phyloP scores from a whole-genome alignment of 305 asterid species.

The Vinca major region DNA sequence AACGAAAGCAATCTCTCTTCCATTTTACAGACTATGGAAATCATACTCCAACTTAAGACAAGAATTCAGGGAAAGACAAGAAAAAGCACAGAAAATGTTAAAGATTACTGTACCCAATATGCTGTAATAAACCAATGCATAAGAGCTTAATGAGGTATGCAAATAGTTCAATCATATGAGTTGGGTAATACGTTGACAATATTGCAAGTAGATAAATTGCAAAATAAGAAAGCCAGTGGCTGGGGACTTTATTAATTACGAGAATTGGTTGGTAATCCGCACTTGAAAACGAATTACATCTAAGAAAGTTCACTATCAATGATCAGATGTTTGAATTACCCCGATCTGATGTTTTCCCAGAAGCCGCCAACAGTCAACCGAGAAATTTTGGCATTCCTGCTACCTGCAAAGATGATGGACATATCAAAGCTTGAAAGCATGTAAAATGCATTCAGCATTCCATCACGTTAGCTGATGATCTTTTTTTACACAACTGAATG shows the following conservation, averaged over 20 bases:
- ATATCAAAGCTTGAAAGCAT: not conserved
- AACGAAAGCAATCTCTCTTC: not conserved
- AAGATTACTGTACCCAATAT: not conserved
- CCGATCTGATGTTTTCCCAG: constrained; percentile 95
- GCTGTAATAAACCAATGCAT: not conserved
- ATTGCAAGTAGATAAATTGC: not conserved
- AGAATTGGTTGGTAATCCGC: not conserved
- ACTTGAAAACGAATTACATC: not conserved
- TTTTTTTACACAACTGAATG: not conserved
- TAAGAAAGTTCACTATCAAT: not conserved
- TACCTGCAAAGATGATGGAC: constrained; percentile 36
- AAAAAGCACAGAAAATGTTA: not conserved
- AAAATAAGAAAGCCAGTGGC: not conserved
- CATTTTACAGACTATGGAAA: not conserved
- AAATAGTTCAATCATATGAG: not conserved
- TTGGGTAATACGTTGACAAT: not conserved
- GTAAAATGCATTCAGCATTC: not conserved
- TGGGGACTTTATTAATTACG: not conserved
- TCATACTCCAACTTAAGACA: not conserved
- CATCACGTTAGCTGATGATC: not conserved
- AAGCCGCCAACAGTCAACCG: constrained; percentile 54
- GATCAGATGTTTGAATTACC: constrained; percentile 34
- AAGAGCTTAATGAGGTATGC: not conserved
- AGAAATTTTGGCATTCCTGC: constrained; percentile 41
- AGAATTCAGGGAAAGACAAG: not conserved